A percentile compares a stretch with the other conserved stretches of the same genome.
Conservation (phyloP, 495 filamentous ascomycete genomes). For the Melanomma pulvis-pyrius region DNA sequence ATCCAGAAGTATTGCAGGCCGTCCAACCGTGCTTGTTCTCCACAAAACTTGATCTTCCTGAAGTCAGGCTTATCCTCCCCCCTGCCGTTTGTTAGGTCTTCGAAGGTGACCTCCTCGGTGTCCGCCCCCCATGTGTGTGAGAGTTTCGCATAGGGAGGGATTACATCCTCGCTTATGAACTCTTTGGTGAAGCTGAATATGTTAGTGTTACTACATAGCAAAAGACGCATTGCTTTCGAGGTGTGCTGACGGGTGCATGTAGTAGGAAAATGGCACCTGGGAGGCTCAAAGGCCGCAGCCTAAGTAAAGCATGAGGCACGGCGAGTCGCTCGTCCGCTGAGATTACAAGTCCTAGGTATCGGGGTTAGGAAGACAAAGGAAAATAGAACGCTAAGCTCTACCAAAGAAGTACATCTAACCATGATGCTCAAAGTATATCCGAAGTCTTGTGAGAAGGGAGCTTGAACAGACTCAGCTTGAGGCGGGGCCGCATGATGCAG, state of each 20-base stretch:
- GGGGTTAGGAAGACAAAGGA: not conserved
- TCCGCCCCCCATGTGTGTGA: conserved; percentile 32
- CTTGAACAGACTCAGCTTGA: too few species aligned
- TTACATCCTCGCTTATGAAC: not conserved
- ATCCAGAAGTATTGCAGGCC: conserved; percentile 9
- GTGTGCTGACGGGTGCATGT: not conserved
- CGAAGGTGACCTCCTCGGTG: not conserved
- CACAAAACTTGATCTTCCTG: not conserved
- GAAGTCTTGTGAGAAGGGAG: too few species aligned
- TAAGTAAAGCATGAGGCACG: not conserved
- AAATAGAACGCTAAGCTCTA: too few species aligned
- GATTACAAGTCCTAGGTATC: too few species aligned
- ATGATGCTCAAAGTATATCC: too few species aligned
- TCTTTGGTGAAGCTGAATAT: not conserved
- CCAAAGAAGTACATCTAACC: too few species aligned
- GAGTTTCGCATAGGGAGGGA: conserved; percentile 20
- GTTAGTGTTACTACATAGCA: not conserved
- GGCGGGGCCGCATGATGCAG: too few species aligned
- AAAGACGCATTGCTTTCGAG: conserved; percentile 4
- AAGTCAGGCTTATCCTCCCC: not conserved
- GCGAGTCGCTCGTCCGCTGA: not conserved
- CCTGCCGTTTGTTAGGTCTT: not conserved
- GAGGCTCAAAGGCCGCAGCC: not conserved
- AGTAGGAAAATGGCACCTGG: not conserved
- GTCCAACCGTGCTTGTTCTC: not conserved